phyloP scores from a whole-genome alignment of 148 eudicot species.

The Rhododendron vialii region DNA sequence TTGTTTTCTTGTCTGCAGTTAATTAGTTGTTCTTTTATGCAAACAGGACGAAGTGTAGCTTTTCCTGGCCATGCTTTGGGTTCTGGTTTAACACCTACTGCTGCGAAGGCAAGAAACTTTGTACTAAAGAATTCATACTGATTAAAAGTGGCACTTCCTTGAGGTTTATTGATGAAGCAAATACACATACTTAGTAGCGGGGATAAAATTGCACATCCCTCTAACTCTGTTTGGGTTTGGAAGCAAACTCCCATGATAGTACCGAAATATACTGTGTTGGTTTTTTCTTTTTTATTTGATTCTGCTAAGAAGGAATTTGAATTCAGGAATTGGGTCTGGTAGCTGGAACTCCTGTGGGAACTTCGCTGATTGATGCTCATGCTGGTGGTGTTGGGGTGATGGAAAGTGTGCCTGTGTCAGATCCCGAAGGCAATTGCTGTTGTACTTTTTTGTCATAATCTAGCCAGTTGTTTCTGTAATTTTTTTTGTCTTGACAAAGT shows the following conservation, averaged over 20 bases:
- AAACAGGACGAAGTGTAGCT: slow-evolving; percentile 93
- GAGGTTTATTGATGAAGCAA: slow-evolving; percentile 25
- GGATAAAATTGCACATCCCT: neutral
- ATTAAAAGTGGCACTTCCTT: slow-evolving; percentile 27
- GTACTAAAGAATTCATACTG: slow-evolving; percentile 31
- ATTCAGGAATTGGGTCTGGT: slow-evolving; percentile 79
- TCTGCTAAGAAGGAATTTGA: neutral
- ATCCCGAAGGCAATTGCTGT: slow-evolving; percentile 32
- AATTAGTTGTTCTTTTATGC: slow-evolving; percentile 6
- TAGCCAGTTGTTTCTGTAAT: neutral
- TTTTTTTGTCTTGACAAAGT: slow-evolving; percentile 6
- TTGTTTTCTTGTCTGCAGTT: neutral
- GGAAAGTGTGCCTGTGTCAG: slow-evolving; percentile 69
- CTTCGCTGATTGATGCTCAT: slow-evolving; percentile 98
- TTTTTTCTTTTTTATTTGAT: neutral
- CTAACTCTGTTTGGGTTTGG: neutral
- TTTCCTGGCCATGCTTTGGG: slow-evolving; percentile 99
- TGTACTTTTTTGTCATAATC: slow-evolving; percentile 7
- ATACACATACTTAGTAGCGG: slow-evolving; percentile 7
- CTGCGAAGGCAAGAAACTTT: slow-evolving; percentile 86
- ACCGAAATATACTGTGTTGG: neutral
- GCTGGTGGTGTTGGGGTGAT: slow-evolving; percentile 99
- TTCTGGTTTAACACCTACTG: slow-evolving; percentile 75
- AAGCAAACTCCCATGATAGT: slow-evolving; percentile 7
- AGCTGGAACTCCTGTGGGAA: slow-evolving; percentile 87